Percentiles rank a stretch among this genome's conserved stretches.
phyloP scores from a whole-genome alignment of 2,329 filamentous ascomycete genomes.

The Cladosporium cucumerinum region DNA sequence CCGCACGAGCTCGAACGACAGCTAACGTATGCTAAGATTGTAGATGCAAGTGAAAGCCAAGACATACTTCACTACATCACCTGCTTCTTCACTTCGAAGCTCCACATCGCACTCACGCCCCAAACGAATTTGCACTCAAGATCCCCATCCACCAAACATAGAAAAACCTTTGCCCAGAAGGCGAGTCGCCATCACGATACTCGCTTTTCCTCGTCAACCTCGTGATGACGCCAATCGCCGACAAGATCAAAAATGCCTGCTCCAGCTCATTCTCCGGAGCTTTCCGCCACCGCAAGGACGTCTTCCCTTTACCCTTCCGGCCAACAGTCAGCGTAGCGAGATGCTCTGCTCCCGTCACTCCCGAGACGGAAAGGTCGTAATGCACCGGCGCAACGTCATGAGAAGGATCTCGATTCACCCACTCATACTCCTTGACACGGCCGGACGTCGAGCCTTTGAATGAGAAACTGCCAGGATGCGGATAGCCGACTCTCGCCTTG shows the following conservation, averaged over 20 bases:
- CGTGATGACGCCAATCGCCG: slow-evolving; percentile 7
- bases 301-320: slow-evolving; percentile 7
- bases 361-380: neutral
- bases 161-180: neutral
- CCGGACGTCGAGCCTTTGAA: slow-evolving; percentile 4
- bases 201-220: slow-evolving; percentile 1
- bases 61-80: neutral
- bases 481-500: slow-evolving; percentile 6
- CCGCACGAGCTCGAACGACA: neutral
- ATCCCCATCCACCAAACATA: slow-evolving; percentile 12
- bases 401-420: slow-evolving; percentile 3
- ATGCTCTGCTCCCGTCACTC: neutral
- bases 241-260: slow-evolving; percentile 9
- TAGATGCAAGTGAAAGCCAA: neutral
- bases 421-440: slow-evolving; percentile 3
- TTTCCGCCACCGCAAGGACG: neutral
- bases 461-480: slow-evolving; percentile 1
- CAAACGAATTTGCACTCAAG: neutral
- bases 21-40: neutral
- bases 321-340: slow-evolving; percentile 1
- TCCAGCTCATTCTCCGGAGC: slow-evolving; percentile 9
- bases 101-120: neutral
- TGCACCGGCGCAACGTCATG: neutral
- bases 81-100: neutral
- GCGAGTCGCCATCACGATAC: neutral